Evolutionary conservation across 108 stramenopile species (phyloP).

Genomic region (Halocafeteria seosinensis): DNA sequence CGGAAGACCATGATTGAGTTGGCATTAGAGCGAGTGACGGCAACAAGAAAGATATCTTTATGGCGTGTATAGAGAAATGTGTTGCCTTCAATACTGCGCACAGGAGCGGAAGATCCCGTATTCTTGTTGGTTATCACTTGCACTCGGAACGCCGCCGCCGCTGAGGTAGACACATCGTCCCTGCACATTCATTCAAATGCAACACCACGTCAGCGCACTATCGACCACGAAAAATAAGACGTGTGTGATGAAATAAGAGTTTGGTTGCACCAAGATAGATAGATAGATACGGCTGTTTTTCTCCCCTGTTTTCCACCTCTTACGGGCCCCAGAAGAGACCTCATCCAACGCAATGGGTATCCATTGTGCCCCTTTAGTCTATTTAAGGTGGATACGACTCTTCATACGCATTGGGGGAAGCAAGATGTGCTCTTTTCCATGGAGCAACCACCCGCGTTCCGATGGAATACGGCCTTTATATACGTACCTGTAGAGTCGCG

Average conservation of each 20-base stretch:
- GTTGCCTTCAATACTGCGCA: constrained; percentile 74
- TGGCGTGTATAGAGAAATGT: constrained; percentile 89
- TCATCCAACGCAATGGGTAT: too few relatives aligned
- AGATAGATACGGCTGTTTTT: too few relatives aligned
- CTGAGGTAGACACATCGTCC: constrained; percentile 7
- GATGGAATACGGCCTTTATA: not conserved
- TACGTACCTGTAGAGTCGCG: constrained; percentile 27
- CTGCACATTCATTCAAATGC: not conserved
- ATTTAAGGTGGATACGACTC: too few relatives aligned
- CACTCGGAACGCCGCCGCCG: not conserved
- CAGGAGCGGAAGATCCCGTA: constrained; percentile 75
- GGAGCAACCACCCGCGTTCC: not conserved
- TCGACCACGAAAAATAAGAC: too few relatives aligned
- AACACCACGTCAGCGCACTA: too few relatives aligned
- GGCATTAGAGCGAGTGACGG: constrained; percentile 79
- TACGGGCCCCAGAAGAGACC: too few relatives aligned
- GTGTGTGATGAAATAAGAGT: too few relatives aligned
- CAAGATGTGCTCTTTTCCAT: not conserved
- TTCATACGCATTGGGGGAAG: too few relatives aligned
- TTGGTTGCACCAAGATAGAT: too few relatives aligned
- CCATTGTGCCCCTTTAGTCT: too few relatives aligned
- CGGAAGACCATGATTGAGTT: constrained; percentile 92
- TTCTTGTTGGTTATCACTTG: constrained; percentile 77
- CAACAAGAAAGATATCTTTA: constrained; percentile 90
- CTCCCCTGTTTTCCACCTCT: too few relatives aligned